Evolutionary conservation across 331 rosid species (phyloP), one percentile per base, ranked within the genome.

Genomic region (Prunus yedoensis): DNA sequence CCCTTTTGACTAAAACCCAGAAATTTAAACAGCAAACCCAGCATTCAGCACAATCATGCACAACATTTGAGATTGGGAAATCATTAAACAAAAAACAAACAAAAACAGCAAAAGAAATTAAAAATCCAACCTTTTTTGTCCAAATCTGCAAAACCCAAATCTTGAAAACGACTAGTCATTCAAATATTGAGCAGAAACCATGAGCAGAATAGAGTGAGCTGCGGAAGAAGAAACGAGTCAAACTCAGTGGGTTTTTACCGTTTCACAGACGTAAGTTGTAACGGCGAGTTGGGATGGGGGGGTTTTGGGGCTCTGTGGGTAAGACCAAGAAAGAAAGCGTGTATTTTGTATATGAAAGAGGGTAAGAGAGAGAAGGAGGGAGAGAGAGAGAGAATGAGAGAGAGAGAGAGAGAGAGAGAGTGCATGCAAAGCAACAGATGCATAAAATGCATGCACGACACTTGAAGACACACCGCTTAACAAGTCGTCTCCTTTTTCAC

Each of bases 391-490:
- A 58, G 79, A 47, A 21, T 21, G 84, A 79, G 84, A 81, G 89
- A 77, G 88, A 25, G 17, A 62, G 77, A 18, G 49, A 23, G 30
- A 28, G 84, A 79, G 84, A 81, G 89, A 77, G 88, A 78, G 88
- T 93, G 97, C 98, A 94, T 94, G 98, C 98, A 94, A 91, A 86
- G 90, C 88, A 93, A 90, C 85, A 87, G 91, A 82, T 69, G 90
- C 95, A 90, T 87, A 90, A 92, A 88, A 89, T 92, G 97, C 99
- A 94, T 94, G 99, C 99, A 94, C 92, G 97, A 94, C 96, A 91
- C 89, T 88, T 90, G 95, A 89, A 94, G 80, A 84, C 91, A 78
- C 93, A 74, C 77, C 88, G 84, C 88, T 77, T 70, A 78, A 76
- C 87, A 70, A 86, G 87, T 81, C 85, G 73, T 79, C 77, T 57